Evolutionary conservation across 371 early-diverging fungal species (phyloP).

Genomic region (Lichtheimia hyalospora): DNA sequence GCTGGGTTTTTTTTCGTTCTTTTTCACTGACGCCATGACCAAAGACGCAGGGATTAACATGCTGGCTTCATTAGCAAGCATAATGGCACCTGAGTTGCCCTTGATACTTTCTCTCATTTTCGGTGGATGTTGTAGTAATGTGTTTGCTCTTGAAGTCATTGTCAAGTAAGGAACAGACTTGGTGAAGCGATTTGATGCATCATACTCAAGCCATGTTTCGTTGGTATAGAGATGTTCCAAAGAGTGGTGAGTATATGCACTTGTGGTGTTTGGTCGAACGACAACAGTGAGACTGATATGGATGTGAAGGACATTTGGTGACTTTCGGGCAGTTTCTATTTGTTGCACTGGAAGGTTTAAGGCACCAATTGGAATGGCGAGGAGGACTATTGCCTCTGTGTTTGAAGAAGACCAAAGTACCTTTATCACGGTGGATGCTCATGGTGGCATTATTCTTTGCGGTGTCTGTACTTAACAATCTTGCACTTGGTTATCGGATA

Average conservation of each 20-base stretch:
- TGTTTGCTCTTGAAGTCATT: constrained; percentile 79
- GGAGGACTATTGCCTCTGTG: constrained; percentile 43
- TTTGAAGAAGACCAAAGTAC: constrained; percentile 67
- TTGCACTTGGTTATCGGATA: constrained; percentile 78
- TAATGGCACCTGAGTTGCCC: constrained; percentile 38
- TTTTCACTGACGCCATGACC: constrained; percentile 1
- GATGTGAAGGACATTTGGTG: constrained; percentile 63
- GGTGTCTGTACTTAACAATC: constrained; percentile 81
- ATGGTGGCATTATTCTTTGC: constrained; percentile 79
- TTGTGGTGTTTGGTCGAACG: not conserved
- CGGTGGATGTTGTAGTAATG: constrained; percentile 91
- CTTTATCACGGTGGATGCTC: constrained; percentile 69
- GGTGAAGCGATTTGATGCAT: not conserved
- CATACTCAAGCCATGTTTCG: not conserved
- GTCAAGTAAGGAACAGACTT: constrained; percentile 50
- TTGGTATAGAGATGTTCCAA: constrained; percentile 61
- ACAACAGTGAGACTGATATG: not conserved
- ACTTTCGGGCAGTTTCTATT: constrained; percentile 86
- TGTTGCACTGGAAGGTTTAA: constrained; percentile 74
- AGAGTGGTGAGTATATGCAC: constrained; percentile 57
- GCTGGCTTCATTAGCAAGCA: constrained; percentile 9
- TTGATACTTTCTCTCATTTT: constrained; percentile 71
- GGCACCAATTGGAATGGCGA: constrained; percentile 61
- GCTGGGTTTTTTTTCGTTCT: not conserved
- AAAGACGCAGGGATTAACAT: constrained; percentile 1